Evolutionary conservation across 495 filamentous ascomycete genomes (phyloP), one percentile per base, ranked within the genome.

Genomic region (Patellaria atrata): DNA sequence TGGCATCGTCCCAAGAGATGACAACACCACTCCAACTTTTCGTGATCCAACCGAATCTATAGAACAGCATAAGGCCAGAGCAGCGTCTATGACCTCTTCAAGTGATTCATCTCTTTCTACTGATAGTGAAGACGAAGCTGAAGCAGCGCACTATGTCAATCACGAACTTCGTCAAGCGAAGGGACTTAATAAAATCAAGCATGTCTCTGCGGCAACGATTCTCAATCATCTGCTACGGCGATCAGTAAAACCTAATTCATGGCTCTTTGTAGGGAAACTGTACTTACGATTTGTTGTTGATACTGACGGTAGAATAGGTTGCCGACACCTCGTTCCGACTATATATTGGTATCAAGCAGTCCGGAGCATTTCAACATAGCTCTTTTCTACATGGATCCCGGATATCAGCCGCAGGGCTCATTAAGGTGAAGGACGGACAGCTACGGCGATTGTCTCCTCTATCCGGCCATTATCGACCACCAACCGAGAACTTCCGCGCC

Each of bases 291-390:
- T 12, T 12, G 9, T 29, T 27, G 37, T 26, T 10, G 11, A 38
- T 25, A 22, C 9, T 1, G 10, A 22, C 11, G 4, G 2, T 25
- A 36, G 10, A 13, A 40, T 25, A 55, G 52, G 48, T 81, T 14
- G 75, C 77, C 21, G 85, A 94, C 56, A 87, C 82, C 0, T 78
- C 73, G 2, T 87, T 82, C 47, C 72, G 86, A 5, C 62, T 94
- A 0, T 93, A 94, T 59, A 70, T 93, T 23, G 85, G 82, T 27
- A 89, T 94, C 56, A 94, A 94, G 47, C 75, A 81, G 51, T 72
- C 71, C 18, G 86, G 86, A 18, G 71, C 79, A 5, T 94, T 94
- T 50, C 86, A 94, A 48, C 86, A 94, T 56, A 79, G 71, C 5
- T 84, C 78, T 0, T 94, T 94, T 47, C 62, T 94, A 2, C 78